Percentiles rank a stretch among this genome's conserved stretches.
phyloP scores from a whole-genome alignment of 176 grass and related monocot species.

The barley (Hordeum vulgare) region MorexV3_pseudomolecules_assembly NC_058523.1:518519971-518520470 shows the following conservation, averaged over 20 bases:
- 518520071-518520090: no score
- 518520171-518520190: background rate
- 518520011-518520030: no score
- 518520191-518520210: background rate
- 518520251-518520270: background rate
- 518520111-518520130: no score
- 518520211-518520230: background rate
- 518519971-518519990: no score
- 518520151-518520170: no score
- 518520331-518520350: background rate
- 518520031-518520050: no score
- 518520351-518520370: background rate
- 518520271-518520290: background rate
- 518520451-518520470: slow-evolving; percentile 68
- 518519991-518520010: no score
- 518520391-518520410: slow-evolving; percentile 47
- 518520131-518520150: no score
- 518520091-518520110: no score
- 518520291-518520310: background rate
- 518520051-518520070: no score
- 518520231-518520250: background rate
- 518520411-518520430: slow-evolving; percentile 79
- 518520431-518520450: slow-evolving; percentile 93
- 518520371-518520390: slow-evolving; percentile 22
- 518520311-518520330: background rate